Base-by-base conservation (phyloP, 768 basidiomycete species). In the Boletellus sp. region DNA sequence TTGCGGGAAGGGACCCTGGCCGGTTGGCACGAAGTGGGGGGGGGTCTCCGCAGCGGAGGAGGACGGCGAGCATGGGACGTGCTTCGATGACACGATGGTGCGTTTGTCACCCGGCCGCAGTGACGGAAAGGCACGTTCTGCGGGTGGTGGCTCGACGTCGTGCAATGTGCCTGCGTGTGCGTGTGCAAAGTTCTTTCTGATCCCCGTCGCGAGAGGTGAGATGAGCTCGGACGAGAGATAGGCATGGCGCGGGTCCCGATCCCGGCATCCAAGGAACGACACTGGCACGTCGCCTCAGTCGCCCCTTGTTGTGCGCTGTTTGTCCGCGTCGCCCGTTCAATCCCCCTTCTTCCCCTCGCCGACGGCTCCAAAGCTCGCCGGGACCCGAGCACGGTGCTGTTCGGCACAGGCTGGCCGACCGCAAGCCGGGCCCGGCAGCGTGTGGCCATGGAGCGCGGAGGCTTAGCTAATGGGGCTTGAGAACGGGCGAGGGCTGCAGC, bases 391-490 rank as follows among this genome's bases (percentile, higher is more conserved):
- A 42, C 13, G 49, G 47, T 50, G 37, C 44, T 45, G 32, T 38
- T 37, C 42, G 32, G 33, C 56, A 64, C 61, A 55, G 53, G 61
- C 49, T 46, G 39, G 16, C n/a, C n/a, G 38, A 44, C n/a, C n/a
- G 41, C 51, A 42, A 45, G 59, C 59, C 54, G 54, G 36, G 48
- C 36, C 20, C 47, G 53, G 50, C 39, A 36, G 47, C 48, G 3
- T 10, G 53, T 56, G 47, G 54, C 63, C 66, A 55, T 59, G 4
- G 7, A 55, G 7, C 26, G 53, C 67, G 66, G 66, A 69, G 35
- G 60, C 61, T 67, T 67, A 69, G 43, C 52, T 69, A 69, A 67
- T 56, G 36, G 12, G 20, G 42, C 54, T 50, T 66, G 56, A 45
- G 55, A 62, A 63, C 23, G 46, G 43, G 46, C 42, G 46, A 31